phyloP scores from a whole-genome alignment of 495 filamentous ascomycete species.

The Corynascus novoguineensis region DNA sequence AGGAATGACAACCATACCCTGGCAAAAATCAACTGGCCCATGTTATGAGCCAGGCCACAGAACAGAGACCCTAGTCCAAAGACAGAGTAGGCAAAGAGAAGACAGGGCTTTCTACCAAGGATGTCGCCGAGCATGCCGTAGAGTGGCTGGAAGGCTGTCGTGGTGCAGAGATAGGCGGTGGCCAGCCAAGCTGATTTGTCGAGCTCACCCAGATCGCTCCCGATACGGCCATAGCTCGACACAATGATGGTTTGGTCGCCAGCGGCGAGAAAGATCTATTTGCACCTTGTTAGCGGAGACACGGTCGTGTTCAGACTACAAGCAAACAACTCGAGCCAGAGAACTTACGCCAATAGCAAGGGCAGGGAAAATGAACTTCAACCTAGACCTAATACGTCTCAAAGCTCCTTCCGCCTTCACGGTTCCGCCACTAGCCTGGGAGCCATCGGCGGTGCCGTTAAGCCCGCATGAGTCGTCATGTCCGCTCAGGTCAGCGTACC shows the following conservation, averaged over 20 bases:
- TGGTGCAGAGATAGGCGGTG: not conserved
- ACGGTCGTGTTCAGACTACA: not conserved
- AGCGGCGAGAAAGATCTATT: not conserved
- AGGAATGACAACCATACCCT: not conserved
- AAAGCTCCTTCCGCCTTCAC: not conserved
- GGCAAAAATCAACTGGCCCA: not conserved
- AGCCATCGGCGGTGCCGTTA: not conserved
- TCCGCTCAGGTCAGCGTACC: too few relatives aligned
- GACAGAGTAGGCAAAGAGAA: not conserved
- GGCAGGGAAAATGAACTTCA: not conserved
- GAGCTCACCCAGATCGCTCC: not conserved
- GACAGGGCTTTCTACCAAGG: not conserved
- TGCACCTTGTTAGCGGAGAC: not conserved
- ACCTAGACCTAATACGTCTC: not conserved
- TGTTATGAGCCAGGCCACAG: not conserved
- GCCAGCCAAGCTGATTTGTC: not conserved
- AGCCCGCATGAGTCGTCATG: too few relatives aligned
- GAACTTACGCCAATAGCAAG: not conserved
- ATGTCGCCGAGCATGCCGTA: not conserved
- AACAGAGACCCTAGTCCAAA: not conserved
- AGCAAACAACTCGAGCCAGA: too few relatives aligned
- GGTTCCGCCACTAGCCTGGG: too few relatives aligned
- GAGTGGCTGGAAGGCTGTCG: not conserved
- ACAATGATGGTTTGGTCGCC: not conserved
- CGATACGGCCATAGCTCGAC: not conserved